phyloP scores from a whole-genome alignment of 306 rosid species.

The Rosa chinensis region DNA sequence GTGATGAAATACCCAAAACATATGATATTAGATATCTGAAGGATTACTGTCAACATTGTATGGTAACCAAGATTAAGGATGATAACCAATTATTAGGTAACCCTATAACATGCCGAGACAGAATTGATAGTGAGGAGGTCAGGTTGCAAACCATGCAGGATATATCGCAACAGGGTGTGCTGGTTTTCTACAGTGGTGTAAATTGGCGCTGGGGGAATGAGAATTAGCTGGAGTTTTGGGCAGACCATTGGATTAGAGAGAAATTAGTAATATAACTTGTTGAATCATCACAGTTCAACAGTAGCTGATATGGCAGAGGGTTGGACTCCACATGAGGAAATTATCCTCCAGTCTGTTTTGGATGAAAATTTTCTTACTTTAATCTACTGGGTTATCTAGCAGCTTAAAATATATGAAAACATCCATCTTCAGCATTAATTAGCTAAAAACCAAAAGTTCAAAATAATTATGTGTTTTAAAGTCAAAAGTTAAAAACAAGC shows the following conservation, averaged over 20 bases:
- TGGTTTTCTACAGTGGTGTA: neutral
- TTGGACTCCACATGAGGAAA: neutral
- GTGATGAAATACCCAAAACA: neutral
- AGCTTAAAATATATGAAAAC: neutral
- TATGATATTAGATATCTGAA: neutral
- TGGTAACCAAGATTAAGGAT: neutral
- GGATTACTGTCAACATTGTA: neutral
- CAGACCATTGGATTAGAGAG: neutral
- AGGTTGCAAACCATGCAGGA: neutral
- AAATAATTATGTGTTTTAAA: neutral
- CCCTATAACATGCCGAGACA: neutral
- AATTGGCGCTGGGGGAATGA: neutral
- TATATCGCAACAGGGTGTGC: neutral
- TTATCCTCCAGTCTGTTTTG: neutral
- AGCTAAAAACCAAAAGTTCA: neutral
- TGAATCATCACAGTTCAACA: neutral
- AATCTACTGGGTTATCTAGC: neutral
- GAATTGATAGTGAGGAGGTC: neutral
- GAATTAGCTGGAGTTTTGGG: neutral
- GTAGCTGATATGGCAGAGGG: neutral
- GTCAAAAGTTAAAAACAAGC: neutral
- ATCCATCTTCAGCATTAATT: neutral
- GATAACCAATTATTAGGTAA: conserved; percentile 1
- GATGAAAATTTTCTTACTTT: neutral
- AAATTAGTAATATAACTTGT: neutral